A percentile compares a stretch with the other conserved stretches of the same genome.
Evolutionary conservation across 176 grass and related monocot genomes (phyloP).

Genomic region (Saccharum officinarum): DNA sequence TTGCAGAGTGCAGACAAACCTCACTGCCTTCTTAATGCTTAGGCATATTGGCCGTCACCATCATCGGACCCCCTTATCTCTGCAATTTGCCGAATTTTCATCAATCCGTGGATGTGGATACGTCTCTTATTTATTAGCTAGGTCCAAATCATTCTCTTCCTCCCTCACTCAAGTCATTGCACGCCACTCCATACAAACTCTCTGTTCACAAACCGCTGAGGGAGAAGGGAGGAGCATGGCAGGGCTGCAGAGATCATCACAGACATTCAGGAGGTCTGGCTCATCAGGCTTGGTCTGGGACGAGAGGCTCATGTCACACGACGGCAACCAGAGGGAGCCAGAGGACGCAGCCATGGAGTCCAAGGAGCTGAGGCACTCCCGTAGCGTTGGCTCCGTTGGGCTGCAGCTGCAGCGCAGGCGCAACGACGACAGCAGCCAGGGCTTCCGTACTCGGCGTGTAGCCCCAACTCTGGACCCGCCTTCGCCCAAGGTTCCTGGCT

Average conservation of each 20-base stretch:
- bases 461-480: constrained; percentile 36
- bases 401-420: constrained; percentile 4
- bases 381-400: constrained; percentile 33
- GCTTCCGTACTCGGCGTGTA: constrained; percentile 28
- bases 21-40: constrained; percentile 9
- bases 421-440: background rate
- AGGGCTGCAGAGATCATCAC: constrained; percentile 53
- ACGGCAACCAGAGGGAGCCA: constrained; percentile 24
- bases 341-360: constrained; percentile 28
- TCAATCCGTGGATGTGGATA: constrained; percentile 4
- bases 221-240: constrained; percentile 38
- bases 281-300: constrained; percentile 80
- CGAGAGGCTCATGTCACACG: constrained; percentile 46
- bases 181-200: constrained; percentile 11
- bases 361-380: constrained; percentile 53
- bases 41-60: constrained; percentile 31
- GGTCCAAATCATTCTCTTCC: background rate
- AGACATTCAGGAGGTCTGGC: constrained; percentile 67
- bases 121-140: constrained; percentile 11
- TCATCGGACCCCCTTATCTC: constrained; percentile 2
- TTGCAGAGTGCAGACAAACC: background rate
- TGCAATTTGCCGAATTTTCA: background rate
- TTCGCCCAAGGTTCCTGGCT: constrained; percentile 51
- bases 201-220: constrained; percentile 6
- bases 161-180: background rate